Conservation (phyloP, 495 filamentous ascomycete genomes). For the Parachaetomium inaequale region DNA sequence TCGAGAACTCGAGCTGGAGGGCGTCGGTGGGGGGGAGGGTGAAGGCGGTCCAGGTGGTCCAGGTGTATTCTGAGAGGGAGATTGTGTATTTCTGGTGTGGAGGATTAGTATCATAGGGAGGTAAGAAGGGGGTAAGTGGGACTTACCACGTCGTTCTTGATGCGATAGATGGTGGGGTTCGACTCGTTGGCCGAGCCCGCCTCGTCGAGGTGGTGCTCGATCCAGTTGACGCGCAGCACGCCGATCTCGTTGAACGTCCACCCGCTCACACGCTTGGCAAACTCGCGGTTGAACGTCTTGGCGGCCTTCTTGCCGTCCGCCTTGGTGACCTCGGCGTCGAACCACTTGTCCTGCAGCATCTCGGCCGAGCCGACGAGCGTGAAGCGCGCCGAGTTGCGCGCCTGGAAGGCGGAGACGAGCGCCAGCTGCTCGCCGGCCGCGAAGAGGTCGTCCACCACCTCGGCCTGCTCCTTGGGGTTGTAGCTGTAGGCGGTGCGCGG, state of each 20-base stretch:
- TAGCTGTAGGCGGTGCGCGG: slow-evolving; percentile 84
- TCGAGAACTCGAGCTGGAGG: slow-evolving; percentile 93
- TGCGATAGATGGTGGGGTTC: slow-evolving; percentile 88
- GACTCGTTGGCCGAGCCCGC: slow-evolving; percentile 47
- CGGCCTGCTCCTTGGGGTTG: slow-evolving; percentile 84
- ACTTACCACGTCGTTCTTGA: slow-evolving; percentile 91
- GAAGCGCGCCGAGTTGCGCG: slow-evolving; percentile 88
- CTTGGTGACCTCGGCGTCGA: slow-evolving; percentile 71
- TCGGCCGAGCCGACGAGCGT: slow-evolving; percentile 82
- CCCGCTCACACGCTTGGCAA: slow-evolving; percentile 73
- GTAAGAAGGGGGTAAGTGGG: slow-evolving; percentile 34
- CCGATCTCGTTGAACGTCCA: slow-evolving; percentile 96
- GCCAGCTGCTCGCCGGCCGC: slow-evolving; percentile 77
- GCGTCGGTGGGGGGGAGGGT: slow-evolving; percentile 61
- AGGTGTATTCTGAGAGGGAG: slow-evolving; percentile 77
- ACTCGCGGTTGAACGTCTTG: slow-evolving; percentile 74
- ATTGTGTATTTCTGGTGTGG: slow-evolving; percentile 62
- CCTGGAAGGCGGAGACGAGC: slow-evolving; percentile 79
- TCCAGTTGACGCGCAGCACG: slow-evolving; percentile 77
- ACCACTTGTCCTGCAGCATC: slow-evolving; percentile 85
- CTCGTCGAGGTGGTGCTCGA: slow-evolving; percentile 74
- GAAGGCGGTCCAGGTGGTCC: slow-evolving; percentile 70
- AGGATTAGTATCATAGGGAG: background rate
- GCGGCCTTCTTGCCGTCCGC: slow-evolving; percentile 40
- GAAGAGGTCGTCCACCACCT: slow-evolving; percentile 69